Percentiles rank a stretch among this genome's conserved stretches.
These are phyloP conservation scores for Trametes sp. DNA, from an alignment of 1,284 basidiomycete genomes.

Conservation along the genomic window DNA sequence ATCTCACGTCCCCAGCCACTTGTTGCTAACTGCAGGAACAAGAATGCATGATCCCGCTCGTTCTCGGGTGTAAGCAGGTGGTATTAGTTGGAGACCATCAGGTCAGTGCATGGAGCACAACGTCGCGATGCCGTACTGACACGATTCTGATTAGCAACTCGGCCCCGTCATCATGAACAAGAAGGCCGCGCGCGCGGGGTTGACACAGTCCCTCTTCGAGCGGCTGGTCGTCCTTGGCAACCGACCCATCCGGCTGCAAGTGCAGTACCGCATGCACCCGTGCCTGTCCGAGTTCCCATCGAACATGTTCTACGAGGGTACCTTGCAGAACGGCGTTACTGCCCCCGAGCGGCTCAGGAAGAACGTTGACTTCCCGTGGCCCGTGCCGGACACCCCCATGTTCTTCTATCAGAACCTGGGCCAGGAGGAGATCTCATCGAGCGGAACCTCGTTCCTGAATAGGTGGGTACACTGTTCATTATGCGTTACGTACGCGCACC, in stretches of 20 bases:
- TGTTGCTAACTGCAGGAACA: conserved; percentile 22
- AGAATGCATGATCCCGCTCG: conserved; percentile 99
- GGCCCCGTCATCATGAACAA: conserved; percentile 99
- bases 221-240: conserved; percentile 95
- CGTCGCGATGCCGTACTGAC: conserved; percentile 24
- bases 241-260: conserved; percentile 96
- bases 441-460: conserved; percentile 98
- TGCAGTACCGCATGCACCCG: conserved; percentile 99
- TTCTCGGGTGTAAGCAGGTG: conserved; percentile 98
- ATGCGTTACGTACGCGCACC: conserved; percentile 24
- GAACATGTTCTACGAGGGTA: conserved; percentile 99
- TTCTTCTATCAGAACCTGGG: conserved; percentile 99
- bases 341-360: conserved; percentile 96
- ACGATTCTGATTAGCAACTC: conserved; percentile 69
- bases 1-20: not conserved
- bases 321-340: conserved; percentile 98
- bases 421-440: conserved; percentile 98
- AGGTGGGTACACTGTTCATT: conserved; percentile 53
- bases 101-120: conserved; percentile 44
- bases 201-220: conserved; percentile 98
- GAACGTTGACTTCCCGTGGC: conserved; percentile 99
- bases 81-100: conserved; percentile 98
- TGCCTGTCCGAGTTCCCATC: conserved; percentile 99
- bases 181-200: conserved; percentile 96
- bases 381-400: conserved; percentile 97